Conservation (phyloP, 2,329 filamentous ascomycete species). For the Thielaviopsis ethacetica region DNA sequence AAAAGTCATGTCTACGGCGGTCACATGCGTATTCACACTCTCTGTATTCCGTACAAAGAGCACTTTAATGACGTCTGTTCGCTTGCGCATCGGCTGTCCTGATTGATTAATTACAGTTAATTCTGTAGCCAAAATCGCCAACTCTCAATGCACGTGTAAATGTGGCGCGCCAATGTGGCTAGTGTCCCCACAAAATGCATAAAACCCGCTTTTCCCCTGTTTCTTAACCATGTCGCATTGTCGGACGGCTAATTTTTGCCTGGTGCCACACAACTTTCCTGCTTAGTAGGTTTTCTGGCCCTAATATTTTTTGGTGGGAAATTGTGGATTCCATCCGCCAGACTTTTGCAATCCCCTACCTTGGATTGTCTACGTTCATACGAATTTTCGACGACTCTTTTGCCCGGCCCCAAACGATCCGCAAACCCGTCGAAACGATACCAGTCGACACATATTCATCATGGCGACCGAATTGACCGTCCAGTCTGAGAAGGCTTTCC, state of each 20-base stretch:
- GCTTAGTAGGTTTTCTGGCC: conserved; percentile 10
- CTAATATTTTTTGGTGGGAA: conserved; percentile 12
- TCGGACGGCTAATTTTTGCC: neutral
- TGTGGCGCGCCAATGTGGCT: neutral
- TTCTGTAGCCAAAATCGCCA: too few species aligned
- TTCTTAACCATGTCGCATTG: neutral
- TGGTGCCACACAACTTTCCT: conserved; percentile 9
- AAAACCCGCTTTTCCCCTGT: neutral
- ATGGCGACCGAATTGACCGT: conserved; percentile 99
- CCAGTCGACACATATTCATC: conserved; percentile 21
- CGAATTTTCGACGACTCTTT: conserved; percentile 11
- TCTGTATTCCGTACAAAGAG: too few species aligned
- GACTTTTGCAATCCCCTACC: conserved; percentile 11
- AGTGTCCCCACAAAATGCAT: neutral
- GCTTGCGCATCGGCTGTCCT: too few species aligned
- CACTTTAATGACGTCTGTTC: too few species aligned
- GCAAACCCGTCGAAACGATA: conserved; percentile 12
- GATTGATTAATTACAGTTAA: too few species aligned
- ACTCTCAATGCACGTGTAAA: neutral
- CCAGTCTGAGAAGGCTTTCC: conserved; percentile 99
- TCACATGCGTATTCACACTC: too few species aligned
- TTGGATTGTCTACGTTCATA: conserved; percentile 7
- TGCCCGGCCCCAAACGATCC: conserved; percentile 9
- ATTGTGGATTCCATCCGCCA: conserved; percentile 11
- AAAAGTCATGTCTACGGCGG: too few species aligned